These are phyloP conservation scores for Cercospora nicotianae DNA, from an alignment of 2,329 filamentous ascomycete genomes.

Conservation along the genomic window DNA sequence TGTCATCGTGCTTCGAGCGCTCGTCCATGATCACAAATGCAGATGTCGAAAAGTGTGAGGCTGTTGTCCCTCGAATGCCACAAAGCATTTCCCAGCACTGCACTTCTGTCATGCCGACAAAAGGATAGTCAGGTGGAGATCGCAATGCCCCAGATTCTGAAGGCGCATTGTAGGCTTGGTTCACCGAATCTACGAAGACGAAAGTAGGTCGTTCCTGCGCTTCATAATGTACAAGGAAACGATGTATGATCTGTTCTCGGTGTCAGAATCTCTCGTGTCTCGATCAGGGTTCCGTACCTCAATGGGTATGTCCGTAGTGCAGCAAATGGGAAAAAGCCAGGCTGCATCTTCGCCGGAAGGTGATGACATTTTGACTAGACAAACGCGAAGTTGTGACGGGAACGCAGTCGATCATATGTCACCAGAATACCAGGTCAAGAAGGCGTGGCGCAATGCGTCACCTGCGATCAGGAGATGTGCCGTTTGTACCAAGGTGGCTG, in stretches of 20 bases:
- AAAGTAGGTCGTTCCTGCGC: not conserved
- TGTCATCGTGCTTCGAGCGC: not conserved
- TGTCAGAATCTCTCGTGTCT: not conserved
- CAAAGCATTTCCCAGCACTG: not conserved
- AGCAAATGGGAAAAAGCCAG: not conserved
- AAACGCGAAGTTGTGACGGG: no score
- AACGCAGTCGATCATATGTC: no score
- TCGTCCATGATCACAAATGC: slow-evolving; percentile 1
- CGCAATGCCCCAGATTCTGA: not conserved
- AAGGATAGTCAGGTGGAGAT: not conserved
- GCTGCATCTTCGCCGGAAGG: not conserved
- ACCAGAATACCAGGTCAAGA: not conserved
- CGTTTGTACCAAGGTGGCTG: not conserved
- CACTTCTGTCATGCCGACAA: not conserved
- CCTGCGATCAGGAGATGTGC: not conserved
- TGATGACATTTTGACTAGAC: not conserved
- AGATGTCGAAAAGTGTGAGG: not conserved
- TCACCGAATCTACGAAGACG: not conserved
- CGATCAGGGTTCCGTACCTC: not conserved
- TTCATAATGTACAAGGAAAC: not conserved
- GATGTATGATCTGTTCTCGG: not conserved
- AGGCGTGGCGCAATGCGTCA: not conserved
- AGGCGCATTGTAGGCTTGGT: not conserved
- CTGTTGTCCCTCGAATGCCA: not conserved
- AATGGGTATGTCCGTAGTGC: not conserved